phyloP scores from a whole-genome alignment of 2,329 filamentous ascomycete genomes.

The Aspergillus ustus region DNA sequence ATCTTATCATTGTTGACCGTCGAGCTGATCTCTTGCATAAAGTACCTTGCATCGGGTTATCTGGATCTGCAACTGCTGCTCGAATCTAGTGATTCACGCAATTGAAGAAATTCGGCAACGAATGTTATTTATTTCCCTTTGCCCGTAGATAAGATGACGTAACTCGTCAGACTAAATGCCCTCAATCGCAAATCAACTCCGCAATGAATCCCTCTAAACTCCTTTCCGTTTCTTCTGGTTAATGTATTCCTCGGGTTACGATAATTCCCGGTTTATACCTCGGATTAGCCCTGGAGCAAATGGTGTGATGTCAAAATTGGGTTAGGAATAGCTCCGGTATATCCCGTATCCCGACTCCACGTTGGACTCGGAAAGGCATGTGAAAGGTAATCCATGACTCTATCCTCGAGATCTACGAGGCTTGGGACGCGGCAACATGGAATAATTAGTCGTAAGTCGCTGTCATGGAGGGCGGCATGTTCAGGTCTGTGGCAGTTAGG shows the following conservation, averaged over 20 bases:
- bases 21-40: not conserved
- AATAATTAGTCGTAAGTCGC: no score
- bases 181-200: not conserved
- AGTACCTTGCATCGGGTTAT: not conserved
- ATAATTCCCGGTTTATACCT: not conserved
- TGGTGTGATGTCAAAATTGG: not conserved
- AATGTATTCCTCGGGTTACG: not conserved
- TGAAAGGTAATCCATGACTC: no score
- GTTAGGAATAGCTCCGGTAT: not conserved
- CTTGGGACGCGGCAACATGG: no score
- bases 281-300: not conserved
- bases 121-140: not conserved
- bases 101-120: not conserved
- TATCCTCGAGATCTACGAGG: no score
- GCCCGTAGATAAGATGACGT: not conserved
- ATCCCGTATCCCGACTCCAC: no score
- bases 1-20: not conserved
- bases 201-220: not conserved
- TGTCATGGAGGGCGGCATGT: no score
- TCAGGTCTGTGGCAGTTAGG: no score
- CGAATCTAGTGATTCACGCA: not conserved
- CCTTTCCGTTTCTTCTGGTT: not conserved
- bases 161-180: not conserved
- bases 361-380: no score
- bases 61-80: no score